Evolutionary conservation across 2,329 filamentous ascomycete genomes (phyloP).

Genomic region (Pyrenophora tritici-repentis): DNA sequence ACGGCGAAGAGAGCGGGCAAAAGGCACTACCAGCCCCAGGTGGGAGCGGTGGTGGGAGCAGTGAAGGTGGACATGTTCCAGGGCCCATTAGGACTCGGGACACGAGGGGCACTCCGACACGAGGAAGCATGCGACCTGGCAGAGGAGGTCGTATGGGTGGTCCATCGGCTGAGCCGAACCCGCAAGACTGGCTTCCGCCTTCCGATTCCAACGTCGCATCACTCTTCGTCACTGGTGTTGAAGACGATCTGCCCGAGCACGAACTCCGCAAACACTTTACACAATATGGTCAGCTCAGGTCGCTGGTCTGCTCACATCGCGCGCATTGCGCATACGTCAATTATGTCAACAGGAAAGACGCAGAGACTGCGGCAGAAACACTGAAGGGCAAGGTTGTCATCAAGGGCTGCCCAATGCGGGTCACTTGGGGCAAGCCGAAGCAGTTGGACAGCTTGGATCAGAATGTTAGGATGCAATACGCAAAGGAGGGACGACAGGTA

Average conservation of each 20-base stretch:
- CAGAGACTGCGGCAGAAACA: constrained; percentile 81
- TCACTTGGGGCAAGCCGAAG: constrained; percentile 92
- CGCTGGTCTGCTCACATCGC: constrained; percentile 92
- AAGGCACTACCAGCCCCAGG: constrained; percentile 51
- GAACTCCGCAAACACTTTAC: constrained; percentile 91
- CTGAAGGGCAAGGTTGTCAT: constrained; percentile 90
- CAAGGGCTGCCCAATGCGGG: constrained; percentile 83
- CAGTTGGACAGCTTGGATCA: constrained; percentile 89
- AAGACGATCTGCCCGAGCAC: constrained; percentile 93
- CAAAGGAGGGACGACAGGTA: constrained; percentile 69
- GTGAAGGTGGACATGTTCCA: constrained; percentile 50
- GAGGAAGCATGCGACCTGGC: constrained; percentile 47
- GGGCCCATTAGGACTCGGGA: constrained; percentile 81
- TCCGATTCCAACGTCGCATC: constrained; percentile 86
- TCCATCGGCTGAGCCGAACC: constrained; percentile 76
- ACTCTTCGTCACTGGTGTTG: constrained; percentile 90
- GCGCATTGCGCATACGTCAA: constrained; percentile 98
- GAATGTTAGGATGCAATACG: constrained; percentile 80
- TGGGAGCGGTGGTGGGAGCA: constrained; percentile 36
- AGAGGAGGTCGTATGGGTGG: constrained; percentile 55
- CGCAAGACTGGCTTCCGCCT: constrained; percentile 85
- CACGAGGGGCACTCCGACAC: constrained; percentile 46
- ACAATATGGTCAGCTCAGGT: constrained; percentile 85
- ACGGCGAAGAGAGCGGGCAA: constrained; percentile 50
- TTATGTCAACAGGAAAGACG: constrained; percentile 80